Evolutionary conservation across 2,329 filamentous ascomycete species (phyloP).

Genomic region (Pseudogymnoascus sp.): DNA sequence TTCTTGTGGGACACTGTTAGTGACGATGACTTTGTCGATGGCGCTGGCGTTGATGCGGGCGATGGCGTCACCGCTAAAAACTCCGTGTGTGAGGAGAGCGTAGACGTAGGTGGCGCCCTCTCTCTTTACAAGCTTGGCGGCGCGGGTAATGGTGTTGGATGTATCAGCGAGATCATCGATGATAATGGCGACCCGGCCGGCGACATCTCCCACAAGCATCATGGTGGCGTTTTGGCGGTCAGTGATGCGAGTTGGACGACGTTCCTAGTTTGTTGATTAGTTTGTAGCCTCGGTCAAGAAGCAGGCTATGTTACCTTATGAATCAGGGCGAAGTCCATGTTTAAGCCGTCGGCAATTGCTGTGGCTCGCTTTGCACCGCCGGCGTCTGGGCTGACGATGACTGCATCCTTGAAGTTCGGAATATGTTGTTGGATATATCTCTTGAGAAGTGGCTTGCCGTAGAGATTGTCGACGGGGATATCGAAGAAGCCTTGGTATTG

Average conservation of each 20-base stretch:
- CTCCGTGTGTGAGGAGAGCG: conserved; percentile 88
- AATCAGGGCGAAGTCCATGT: conserved; percentile 93
- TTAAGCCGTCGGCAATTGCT: conserved; percentile 84
- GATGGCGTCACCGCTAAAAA: conserved; percentile 91
- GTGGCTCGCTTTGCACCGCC: conserved; percentile 95
- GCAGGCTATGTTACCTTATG: conserved; percentile 65
- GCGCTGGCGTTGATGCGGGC: conserved; percentile 87
- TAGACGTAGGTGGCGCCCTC: conserved; percentile 89
- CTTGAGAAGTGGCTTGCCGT: conserved; percentile 68
- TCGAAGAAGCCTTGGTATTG: conserved; percentile 99
- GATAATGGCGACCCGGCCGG: conserved; percentile 74
- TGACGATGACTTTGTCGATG: conserved; percentile 88
- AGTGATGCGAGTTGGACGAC: conserved; percentile 76
- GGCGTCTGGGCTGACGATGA: conserved; percentile 93
- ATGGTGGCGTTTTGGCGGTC: conserved; percentile 89
- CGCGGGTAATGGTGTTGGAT: conserved; percentile 92
- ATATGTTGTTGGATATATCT: conserved; percentile 72
- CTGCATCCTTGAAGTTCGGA: conserved; percentile 67
- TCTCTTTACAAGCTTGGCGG: conserved; percentile 92
- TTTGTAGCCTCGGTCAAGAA: conserved; percentile 24
- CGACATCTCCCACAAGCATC: conserved; percentile 88
- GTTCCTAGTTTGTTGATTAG: conserved; percentile 54
- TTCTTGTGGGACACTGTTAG: conserved; percentile 86
- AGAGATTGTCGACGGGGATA: conserved; percentile 95
- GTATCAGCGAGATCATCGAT: conserved; percentile 94